Evolutionary conservation across 108 stramenopile species (phyloP), one percentile per base, ranked within the genome.

Genomic region (Skeletonema marinoi): DNA sequence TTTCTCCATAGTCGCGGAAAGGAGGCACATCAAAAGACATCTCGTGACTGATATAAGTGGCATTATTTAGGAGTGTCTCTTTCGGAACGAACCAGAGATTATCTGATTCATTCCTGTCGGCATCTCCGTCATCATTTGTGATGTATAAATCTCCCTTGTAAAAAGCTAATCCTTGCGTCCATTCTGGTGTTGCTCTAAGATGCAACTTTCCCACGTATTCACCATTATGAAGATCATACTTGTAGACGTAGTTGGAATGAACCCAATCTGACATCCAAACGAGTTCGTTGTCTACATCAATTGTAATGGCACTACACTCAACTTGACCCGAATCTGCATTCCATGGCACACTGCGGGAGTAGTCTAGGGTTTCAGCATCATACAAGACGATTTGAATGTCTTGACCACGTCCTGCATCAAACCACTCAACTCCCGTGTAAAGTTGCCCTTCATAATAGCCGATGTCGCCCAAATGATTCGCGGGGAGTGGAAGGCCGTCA

Each of bases 211-310:
- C 39, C 11, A 60, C 2, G 33, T 60, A 60, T 60, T 60, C 60
- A 6, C 9, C 9, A 35, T 2, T 11, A 33, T 30, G 9, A 1
- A 60, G 33, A 35, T 60, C 33, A 35, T 60, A 60, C 12, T 35
- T 30, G 33, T 60, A 60, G 8, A 60, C 11, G 33, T 60, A 60
- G 60, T 60, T 60, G 9, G 30, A 30, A 35, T 10, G 2, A 11
- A 60, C 60, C n/a, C 60, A 60, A 35, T 60, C 60, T 30, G 60
- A 33, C 60, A 60, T 60, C 60, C 60, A 60, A 35, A 60, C 60
- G 30, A 60, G 60, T 12, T 60, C 60, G 8, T 35, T 60, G 60
- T 30, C 5, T 30, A 12, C 12, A 60, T 60, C 60, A 11, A 60
- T 35, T 35, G 60, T 35, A 60, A 60, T 9, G 8, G 30, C 60